phyloP scores from a whole-genome alignment of 2,329 filamentous ascomycete species.

The Ascocoryne sarcoides region DNA sequence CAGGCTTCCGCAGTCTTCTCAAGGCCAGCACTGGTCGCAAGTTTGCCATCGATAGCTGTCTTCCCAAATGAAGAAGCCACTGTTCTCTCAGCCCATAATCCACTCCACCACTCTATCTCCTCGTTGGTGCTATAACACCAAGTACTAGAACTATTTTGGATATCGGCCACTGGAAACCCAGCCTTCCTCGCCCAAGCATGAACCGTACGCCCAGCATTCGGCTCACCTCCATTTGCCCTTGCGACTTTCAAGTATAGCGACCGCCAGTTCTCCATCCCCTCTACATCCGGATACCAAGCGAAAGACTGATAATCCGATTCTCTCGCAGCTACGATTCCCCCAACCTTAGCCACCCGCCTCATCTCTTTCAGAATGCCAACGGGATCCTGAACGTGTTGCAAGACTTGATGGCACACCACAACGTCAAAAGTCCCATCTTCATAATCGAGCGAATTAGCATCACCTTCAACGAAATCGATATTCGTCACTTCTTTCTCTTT shows the following conservation, averaged over 20 bases:
- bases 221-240: slow-evolving; percentile 9
- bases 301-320: slow-evolving; percentile 25
- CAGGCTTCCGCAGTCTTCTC: slow-evolving; percentile 28
- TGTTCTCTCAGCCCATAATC: slow-evolving; percentile 21
- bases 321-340: slow-evolving; percentile 42
- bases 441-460: slow-evolving; percentile 29
- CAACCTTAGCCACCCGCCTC: slow-evolving; percentile 42
- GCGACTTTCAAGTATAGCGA: slow-evolving; percentile 5
- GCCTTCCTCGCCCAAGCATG: slow-evolving; percentile 12
- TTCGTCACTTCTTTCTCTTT: slow-evolving; percentile 13
- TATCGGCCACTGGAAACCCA: slow-evolving; percentile 5
- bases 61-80: slow-evolving; percentile 27
- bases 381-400: slow-evolving; percentile 46
- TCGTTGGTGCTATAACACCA: slow-evolving; percentile 11
- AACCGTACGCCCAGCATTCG: slow-evolving; percentile 9
- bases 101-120: slow-evolving; percentile 9
- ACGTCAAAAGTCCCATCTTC: slow-evolving; percentile 46
- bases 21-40: slow-evolving; percentile 26
- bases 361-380: slow-evolving; percentile 42
- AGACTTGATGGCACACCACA: slow-evolving; percentile 50
- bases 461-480: slow-evolving; percentile 16
- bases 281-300: slow-evolving; percentile 9
- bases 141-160: slow-evolving; percentile 8
- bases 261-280: slow-evolving; percentile 6
- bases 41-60: slow-evolving; percentile 24